phyloP scores from a whole-genome alignment of 148 eudicot genomes.

The Diospyros kaki region DNA sequence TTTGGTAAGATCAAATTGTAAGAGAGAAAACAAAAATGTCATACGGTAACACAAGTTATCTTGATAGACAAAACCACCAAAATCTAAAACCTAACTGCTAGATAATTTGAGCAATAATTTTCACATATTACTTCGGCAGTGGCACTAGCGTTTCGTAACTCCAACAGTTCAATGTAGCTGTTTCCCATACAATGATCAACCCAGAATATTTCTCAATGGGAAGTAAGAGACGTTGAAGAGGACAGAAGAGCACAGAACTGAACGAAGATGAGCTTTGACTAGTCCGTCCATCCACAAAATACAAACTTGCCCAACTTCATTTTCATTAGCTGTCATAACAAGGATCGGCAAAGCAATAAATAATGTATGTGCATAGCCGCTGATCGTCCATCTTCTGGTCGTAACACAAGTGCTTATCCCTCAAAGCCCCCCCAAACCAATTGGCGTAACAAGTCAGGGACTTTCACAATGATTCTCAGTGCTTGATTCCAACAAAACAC shows the following conservation, averaged over 20 bases:
- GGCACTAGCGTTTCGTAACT: too few species aligned
- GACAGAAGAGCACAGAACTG: not conserved
- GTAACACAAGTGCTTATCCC: not conserved
- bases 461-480: conserved; percentile 19
- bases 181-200: too few species aligned
- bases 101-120: too few species aligned
- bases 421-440: not conserved
- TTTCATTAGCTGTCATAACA: not conserved
- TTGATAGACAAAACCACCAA: too few species aligned
- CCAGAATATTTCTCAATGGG: not conserved
- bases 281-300: not conserved
- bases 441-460: not conserved
- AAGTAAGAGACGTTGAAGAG: not conserved
- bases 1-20: too few species aligned
- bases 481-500: conserved; percentile 86
- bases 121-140: too few species aligned
- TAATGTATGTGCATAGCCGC: not conserved
- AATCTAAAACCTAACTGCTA: too few species aligned
- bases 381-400: not conserved
- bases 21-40: too few species aligned
- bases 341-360: not conserved
- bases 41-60: too few species aligned
- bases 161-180: too few species aligned
- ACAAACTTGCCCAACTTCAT: conserved; percentile 3
- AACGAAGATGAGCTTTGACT: not conserved